These are phyloP conservation scores for Mycena crocata DNA, from an alignment of 768 basidiomycete genomes.

Conservation along the genomic window DNA sequence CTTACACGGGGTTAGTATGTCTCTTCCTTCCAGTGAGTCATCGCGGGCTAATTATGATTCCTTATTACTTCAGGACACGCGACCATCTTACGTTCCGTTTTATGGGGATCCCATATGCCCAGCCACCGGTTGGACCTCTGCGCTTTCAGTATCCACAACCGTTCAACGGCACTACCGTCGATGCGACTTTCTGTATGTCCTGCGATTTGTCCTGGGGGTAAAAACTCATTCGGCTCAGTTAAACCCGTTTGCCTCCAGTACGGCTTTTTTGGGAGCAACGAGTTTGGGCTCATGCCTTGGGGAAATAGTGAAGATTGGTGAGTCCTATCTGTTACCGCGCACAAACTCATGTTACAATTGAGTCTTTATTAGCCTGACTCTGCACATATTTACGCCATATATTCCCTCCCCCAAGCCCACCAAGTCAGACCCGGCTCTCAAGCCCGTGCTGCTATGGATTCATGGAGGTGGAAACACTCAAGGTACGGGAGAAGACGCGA, in stretches of 20 bases:
- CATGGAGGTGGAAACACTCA: slow-evolving; percentile 53
- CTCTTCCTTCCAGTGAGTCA: neutral
- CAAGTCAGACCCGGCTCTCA: slow-evolving; percentile 35
- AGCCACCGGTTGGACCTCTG: slow-evolving; percentile 41
- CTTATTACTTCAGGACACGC: slow-evolving; percentile 43
- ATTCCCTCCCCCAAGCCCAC: slow-evolving; percentile 38
- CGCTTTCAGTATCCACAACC: slow-evolving; percentile 50
- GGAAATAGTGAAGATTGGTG: slow-evolving; percentile 37
- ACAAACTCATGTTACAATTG: neutral
- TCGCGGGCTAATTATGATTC: neutral
- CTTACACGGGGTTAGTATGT: slow-evolving; percentile 24
- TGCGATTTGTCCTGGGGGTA: neutral
- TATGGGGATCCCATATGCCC: slow-evolving; percentile 54
- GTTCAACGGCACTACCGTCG: slow-evolving; percentile 40
- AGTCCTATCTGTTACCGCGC: neutral
- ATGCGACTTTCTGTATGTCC: slow-evolving; percentile 41
- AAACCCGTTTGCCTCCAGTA: slow-evolving; percentile 35
- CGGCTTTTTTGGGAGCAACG: slow-evolving; percentile 29
- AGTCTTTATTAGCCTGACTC: slow-evolving; percentile 41
- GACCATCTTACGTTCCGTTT: slow-evolving; percentile 56
- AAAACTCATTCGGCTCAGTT: slow-evolving; percentile 12
- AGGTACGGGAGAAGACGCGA: slow-evolving; percentile 47
- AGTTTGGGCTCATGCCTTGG: slow-evolving; percentile 33
- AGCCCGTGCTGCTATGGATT: slow-evolving; percentile 54
- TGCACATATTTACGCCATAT: slow-evolving; percentile 53